Evolutionary conservation across 2,329 filamentous ascomycete species (phyloP).

Genomic region (Fusarium chuoi): DNA sequence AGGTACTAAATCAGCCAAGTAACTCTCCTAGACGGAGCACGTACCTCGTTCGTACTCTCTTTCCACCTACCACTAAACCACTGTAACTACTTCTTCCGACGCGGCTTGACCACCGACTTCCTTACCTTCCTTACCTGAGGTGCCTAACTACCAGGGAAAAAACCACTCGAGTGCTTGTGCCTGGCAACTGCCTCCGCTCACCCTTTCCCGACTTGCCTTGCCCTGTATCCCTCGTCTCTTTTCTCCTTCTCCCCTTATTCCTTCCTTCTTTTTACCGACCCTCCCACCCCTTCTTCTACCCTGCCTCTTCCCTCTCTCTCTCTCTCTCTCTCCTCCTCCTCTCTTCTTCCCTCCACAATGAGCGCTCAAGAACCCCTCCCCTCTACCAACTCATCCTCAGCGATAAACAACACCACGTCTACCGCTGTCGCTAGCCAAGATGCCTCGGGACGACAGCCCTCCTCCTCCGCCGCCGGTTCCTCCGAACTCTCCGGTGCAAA

Average conservation of each 20-base stretch:
- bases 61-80: constrained; percentile 30
- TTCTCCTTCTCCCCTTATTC: constrained; percentile 43
- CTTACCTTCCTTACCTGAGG: constrained; percentile 4
- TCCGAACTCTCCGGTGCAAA: constrained; percentile 74
- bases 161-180: constrained; percentile 37
- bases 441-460: constrained; percentile 72
- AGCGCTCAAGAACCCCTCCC: constrained; percentile 42
- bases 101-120: constrained; percentile 31
- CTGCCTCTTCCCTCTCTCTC: constrained; percentile 43
- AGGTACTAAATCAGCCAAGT: constrained; percentile 30
- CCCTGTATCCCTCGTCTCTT: constrained; percentile 39
- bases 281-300: constrained; percentile 41
- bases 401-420: constrained; percentile 44
- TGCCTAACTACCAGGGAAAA: constrained; percentile 18
- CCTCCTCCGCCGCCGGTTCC: constrained; percentile 70
- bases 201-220: constrained; percentile 34
- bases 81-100: constrained; percentile 21
- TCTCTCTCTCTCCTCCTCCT: constrained; percentile 39
- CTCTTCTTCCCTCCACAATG: constrained; percentile 50
- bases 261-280: constrained; percentile 46
- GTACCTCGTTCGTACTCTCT: constrained; percentile 36
- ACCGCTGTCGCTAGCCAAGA: constrained; percentile 55
- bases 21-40: constrained; percentile 27
- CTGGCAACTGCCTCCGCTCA: constrained; percentile 41
- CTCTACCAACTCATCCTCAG: constrained; percentile 41